Percentiles rank a stretch among this genome's conserved stretches.
Conservation (phyloP, 2,329 filamentous ascomycete genomes). For the Sarocladium oryzae region DNA sequence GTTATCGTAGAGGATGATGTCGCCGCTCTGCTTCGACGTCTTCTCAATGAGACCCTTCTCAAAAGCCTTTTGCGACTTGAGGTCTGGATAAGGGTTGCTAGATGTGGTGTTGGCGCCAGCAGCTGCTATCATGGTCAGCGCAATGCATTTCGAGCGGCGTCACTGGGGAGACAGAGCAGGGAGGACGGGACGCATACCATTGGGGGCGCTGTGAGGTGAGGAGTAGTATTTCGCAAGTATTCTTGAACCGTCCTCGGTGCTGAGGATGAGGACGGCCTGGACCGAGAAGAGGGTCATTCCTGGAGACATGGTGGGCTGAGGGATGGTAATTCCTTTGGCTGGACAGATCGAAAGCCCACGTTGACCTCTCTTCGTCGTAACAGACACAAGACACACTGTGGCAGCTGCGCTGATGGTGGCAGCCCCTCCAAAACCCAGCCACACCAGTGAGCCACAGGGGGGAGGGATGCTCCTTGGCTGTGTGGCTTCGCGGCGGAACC, state of each 20-base stretch:
- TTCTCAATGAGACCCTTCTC: constrained; percentile 95
- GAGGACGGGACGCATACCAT: constrained; percentile 24
- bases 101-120: constrained; percentile 42
- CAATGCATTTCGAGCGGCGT: constrained; percentile 8
- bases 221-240: constrained; percentile 93
- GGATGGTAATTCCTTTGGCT: background rate
- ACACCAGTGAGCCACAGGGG: constrained; percentile 12
- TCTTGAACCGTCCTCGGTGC: constrained; percentile 80
- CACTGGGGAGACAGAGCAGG: constrained; percentile 13
- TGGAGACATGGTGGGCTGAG: constrained; percentile 54
- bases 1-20: constrained; percentile 97
- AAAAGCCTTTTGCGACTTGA: constrained; percentile 93
- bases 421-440: constrained; percentile 24
- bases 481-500: constrained; percentile 18
- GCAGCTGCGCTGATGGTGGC: background rate
- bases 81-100: constrained; percentile 72
- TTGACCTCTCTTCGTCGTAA: background rate
- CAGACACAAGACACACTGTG: background rate
- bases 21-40: constrained; percentile 89
- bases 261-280: constrained; percentile 71
- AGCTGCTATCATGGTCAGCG: constrained; percentile 27
- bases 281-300: constrained; percentile 71
- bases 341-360: constrained; percentile 5
- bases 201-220: constrained; percentile 46
- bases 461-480: background rate